Percentiles rank a stretch among this genome's conserved stretches.
phyloP scores from a whole-genome alignment of 2,329 filamentous ascomycete genomes.

The Eurotiales sp. region DNA sequence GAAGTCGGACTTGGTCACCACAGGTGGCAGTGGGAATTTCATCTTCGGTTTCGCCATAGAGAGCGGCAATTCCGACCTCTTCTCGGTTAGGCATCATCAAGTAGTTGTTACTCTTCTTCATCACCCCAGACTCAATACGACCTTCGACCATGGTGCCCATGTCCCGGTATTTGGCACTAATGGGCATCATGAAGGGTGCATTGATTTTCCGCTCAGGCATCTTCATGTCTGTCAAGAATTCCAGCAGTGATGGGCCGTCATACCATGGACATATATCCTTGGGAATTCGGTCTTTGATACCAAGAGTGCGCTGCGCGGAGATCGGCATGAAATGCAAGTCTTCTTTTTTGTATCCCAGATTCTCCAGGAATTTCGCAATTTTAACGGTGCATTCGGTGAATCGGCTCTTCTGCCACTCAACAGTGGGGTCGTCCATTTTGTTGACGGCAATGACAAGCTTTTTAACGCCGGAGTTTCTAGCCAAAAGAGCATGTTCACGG shows the following conservation, averaged over 20 bases:
- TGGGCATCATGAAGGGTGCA: slow-evolving; percentile 98
- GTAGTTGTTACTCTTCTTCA: slow-evolving; percentile 82
- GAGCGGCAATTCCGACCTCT: slow-evolving; percentile 71
- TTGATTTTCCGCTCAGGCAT: slow-evolving; percentile 93
- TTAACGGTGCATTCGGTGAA: slow-evolving; percentile 93
- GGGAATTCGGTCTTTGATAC: slow-evolving; percentile 84
- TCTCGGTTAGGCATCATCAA: slow-evolving; percentile 96
- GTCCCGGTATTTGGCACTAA: slow-evolving; percentile 93
- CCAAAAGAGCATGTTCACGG: slow-evolving; percentile 93
- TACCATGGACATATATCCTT: slow-evolving; percentile 77
- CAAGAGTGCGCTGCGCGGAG: slow-evolving; percentile 78
- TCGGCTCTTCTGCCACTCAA: slow-evolving; percentile 89
- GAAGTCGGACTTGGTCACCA: slow-evolving; percentile 90
- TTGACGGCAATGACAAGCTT: slow-evolving; percentile 93
- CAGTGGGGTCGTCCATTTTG: slow-evolving; percentile 98
- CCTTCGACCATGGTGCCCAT: slow-evolving; percentile 97
- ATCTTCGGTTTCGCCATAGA: slow-evolving; percentile 95
- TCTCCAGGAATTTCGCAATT: slow-evolving; percentile 82
- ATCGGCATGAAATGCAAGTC: slow-evolving; percentile 96
- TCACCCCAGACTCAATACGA: slow-evolving; percentile 90
- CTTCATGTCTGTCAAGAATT: slow-evolving; percentile 92
- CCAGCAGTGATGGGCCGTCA: slow-evolving; percentile 82
- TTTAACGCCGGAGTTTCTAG: slow-evolving; percentile 97
- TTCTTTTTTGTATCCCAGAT: slow-evolving; percentile 90
- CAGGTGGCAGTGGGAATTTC: slow-evolving; percentile 78